Evolutionary conservation across 2,329 filamentous ascomycete species (phyloP).

Genomic region (Tolypocladium pustulatum): DNA sequence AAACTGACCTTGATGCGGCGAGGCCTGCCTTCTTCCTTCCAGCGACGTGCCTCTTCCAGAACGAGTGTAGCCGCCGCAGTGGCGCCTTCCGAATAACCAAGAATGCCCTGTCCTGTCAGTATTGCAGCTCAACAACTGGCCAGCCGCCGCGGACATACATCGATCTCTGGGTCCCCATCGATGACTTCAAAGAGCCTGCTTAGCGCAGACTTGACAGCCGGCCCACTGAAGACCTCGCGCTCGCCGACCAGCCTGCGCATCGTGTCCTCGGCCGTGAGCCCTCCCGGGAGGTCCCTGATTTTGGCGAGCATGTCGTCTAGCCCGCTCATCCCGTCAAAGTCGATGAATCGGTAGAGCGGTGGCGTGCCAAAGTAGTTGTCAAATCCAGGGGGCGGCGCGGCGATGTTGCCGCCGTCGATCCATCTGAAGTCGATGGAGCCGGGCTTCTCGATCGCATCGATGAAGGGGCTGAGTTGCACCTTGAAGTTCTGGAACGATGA

Average conservation of each 20-base stretch:
- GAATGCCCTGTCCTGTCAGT: constrained; percentile 29
- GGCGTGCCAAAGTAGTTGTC: constrained; percentile 46
- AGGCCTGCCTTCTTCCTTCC: constrained; percentile 16
- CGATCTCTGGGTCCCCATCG: constrained; percentile 25
- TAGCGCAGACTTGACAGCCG: constrained; percentile 8
- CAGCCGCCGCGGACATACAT: constrained; percentile 7
- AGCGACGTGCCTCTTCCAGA: constrained; percentile 35
- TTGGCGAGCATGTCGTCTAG: constrained; percentile 37
- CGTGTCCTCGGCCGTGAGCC: constrained; percentile 42
- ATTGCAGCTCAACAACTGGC: background rate
- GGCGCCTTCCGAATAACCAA: constrained; percentile 52
- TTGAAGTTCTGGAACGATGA: constrained; percentile 36
- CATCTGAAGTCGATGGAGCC: constrained; percentile 31
- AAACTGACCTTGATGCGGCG: constrained; percentile 23
- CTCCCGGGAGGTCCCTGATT: constrained; percentile 43
- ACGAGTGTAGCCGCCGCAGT: constrained; percentile 42
- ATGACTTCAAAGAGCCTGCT: constrained; percentile 29
- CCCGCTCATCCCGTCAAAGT: constrained; percentile 29
- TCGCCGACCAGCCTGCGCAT: constrained; percentile 38
- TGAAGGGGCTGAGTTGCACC: constrained; percentile 34
- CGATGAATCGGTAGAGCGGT: constrained; percentile 45
- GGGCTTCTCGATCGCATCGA: constrained; percentile 9
- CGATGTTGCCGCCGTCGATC: constrained; percentile 38
- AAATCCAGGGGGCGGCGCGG: constrained; percentile 40
- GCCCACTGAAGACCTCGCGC: constrained; percentile 6